phyloP scores from a whole-genome alignment of 305 asterid genomes.

The Euphrasia arctica region DNA sequence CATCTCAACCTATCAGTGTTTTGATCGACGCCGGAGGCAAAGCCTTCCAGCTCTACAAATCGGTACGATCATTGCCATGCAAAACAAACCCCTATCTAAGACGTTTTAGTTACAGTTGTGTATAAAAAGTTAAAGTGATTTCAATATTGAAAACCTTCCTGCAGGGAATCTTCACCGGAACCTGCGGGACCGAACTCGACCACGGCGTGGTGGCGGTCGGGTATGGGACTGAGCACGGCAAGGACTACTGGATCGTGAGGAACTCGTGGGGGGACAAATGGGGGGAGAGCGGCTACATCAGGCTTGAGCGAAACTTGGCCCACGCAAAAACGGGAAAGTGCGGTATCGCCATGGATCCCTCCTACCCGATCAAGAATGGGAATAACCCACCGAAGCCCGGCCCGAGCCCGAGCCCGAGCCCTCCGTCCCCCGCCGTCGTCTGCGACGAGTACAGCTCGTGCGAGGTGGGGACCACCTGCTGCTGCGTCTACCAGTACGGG shows the following conservation, averaged over 20 bases:
- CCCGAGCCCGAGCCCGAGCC: constrained; percentile 40
- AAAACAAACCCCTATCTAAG: too few species aligned
- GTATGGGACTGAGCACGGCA: constrained; percentile 55
- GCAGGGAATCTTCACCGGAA: constrained; percentile 79
- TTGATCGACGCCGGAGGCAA: constrained; percentile 88
- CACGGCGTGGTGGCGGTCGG: constrained; percentile 83
- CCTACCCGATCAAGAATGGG: constrained; percentile 63
- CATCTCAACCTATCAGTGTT: constrained; percentile 78
- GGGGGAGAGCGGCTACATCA: constrained; percentile 79
- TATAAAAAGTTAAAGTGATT: too few species aligned
- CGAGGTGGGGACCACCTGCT: constrained; percentile 49
- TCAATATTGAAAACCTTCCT: not conserved
- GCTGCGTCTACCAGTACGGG: constrained; percentile 41
- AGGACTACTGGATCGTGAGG: constrained; percentile 71
- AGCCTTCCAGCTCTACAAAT: constrained; percentile 76
- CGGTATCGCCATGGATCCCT: constrained; percentile 72
- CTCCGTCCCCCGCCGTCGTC: constrained; percentile 49
- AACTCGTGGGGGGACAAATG: constrained; percentile 83
- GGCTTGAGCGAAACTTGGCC: constrained; percentile 60
- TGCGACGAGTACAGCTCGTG: constrained; percentile 50
- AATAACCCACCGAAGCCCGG: constrained; percentile 67
- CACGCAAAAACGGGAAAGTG: constrained; percentile 58
- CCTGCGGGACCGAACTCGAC: constrained; percentile 65
- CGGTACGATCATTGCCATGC: constrained; percentile 39
- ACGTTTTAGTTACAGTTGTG: too few species aligned